These are phyloP conservation scores for Acephala macrosclerotiorum DNA, from an alignment of 2,329 filamentous ascomycete species.

Conservation along the genomic window DNA sequence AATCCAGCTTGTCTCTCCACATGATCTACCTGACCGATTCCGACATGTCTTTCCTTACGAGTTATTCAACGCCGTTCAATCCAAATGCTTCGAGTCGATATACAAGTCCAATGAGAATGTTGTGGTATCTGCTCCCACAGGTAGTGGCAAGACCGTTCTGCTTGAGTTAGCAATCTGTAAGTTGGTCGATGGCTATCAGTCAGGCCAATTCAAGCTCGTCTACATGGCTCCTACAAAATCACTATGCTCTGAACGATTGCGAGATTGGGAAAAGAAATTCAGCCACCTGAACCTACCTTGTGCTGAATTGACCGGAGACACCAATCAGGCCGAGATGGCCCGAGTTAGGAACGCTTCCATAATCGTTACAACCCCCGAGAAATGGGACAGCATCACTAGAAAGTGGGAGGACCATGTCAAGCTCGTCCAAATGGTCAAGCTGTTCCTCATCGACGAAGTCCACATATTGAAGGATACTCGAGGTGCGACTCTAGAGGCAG, in stretches of 20 bases:
- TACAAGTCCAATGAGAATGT: slow-evolving; percentile 77
- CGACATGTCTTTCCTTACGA: slow-evolving; percentile 75
- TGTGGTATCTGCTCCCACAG: slow-evolving; percentile 82
- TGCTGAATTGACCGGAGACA: slow-evolving; percentile 84
- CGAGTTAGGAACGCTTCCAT: slow-evolving; percentile 78
- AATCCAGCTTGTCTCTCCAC: slow-evolving; percentile 64
- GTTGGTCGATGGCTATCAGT: slow-evolving; percentile 63
- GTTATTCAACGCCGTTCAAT: slow-evolving; percentile 84
- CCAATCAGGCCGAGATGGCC: slow-evolving; percentile 69
- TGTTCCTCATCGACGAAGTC: slow-evolving; percentile 88
- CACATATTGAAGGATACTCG: slow-evolving; percentile 84
- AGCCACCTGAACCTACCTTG: slow-evolving; percentile 70
- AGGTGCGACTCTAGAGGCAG: slow-evolving; percentile 81
- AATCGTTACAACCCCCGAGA: slow-evolving; percentile 88
- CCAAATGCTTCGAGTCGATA: slow-evolving; percentile 74
- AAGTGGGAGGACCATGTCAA: slow-evolving; percentile 85
- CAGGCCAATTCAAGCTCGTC: slow-evolving; percentile 76
- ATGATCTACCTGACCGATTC: slow-evolving; percentile 73
- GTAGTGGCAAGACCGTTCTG: slow-evolving; percentile 84
- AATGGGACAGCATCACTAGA: slow-evolving; percentile 89
- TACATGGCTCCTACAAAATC: slow-evolving; percentile 89
- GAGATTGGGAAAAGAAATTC: slow-evolving; percentile 83
- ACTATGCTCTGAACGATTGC: slow-evolving; percentile 77
- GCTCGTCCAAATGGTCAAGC: slow-evolving; percentile 76
- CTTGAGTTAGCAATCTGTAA: slow-evolving; percentile 85